Base-by-base conservation (phyloP, 768 basidiomycete species). In the Mycena vitilis region DNA sequence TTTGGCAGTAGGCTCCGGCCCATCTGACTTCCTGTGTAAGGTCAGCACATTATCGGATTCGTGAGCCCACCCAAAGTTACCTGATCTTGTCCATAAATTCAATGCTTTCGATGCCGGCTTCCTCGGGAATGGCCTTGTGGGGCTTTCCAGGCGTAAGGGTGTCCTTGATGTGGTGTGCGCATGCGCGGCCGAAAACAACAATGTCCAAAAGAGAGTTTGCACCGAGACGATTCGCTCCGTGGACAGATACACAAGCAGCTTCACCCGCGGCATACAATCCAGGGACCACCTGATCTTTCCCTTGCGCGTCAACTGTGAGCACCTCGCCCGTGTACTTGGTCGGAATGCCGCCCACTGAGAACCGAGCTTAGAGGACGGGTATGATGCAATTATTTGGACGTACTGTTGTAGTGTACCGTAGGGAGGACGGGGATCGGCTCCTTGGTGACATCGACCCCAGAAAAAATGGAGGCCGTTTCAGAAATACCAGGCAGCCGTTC, bases 121-220 rank as follows among this genome's bases (percentile, higher is more conserved):
- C 91, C 52, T 91, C 92, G 48, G 92, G 87, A 70, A 99, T 92
- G 66, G 85, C 84, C 81, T 95, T 95, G 84, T 99, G 98, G 12
- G 95, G 89, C 77, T 91, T 94, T 65, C 95, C 95, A 48, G 96
- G 95, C 20, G 91, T 90, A 66, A 95, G 86, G 48, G 87, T 99
- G 63, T 97, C 95, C 73, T 89, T 91, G 78, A 99, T 99, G 82
- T 99, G 98, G 81, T 98, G 94, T 34, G 98, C 97, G 75, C 94
- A 96, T n/a, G 98, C 97, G 80, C 98, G 96, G 74, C 98, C 98
- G 75, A 99, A 99, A 73, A 99, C 98, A 79, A 99, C 98, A 73
- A 99, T 98, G 79, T 99, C 98, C 73, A 99, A 85, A 34, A 99
- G 90, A 23, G 98, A 99, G 87, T 99, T 99, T 77, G 98, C 98